A percentile compares a stretch with the other conserved stretches of the same genome.
These are phyloP conservation scores for Scheffersomyces titani DNA, from an alignment of 1,139 yeast genomes.

Conservation along the genomic window DNA sequence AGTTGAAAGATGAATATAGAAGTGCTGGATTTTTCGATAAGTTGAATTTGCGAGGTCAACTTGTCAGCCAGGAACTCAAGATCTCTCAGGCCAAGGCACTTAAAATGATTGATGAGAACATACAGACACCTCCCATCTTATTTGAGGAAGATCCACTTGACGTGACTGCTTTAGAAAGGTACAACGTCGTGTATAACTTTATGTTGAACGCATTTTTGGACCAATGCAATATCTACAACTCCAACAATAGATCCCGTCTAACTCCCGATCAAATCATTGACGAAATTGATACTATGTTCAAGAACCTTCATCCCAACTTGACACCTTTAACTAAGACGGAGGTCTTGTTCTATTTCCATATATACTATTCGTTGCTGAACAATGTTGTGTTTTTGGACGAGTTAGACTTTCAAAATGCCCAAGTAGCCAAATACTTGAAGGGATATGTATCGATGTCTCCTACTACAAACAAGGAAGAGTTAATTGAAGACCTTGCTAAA, in stretches of 20 bases:
- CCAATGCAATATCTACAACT: slow-evolving; percentile 21
- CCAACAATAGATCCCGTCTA: slow-evolving; percentile 8
- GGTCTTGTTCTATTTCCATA: slow-evolving; percentile 27
- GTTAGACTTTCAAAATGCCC: slow-evolving; percentile 25
- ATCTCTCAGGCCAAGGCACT: slow-evolving; percentile 24
- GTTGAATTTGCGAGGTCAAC: slow-evolving; percentile 23
- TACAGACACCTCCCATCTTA: slow-evolving; percentile 21
- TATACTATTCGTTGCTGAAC: slow-evolving; percentile 34
- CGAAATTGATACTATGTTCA: slow-evolving; percentile 23
- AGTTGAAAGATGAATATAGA: slow-evolving; percentile 24
- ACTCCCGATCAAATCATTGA: slow-evolving; percentile 22
- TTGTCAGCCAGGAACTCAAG: slow-evolving; percentile 27
- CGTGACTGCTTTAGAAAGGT: slow-evolving; percentile 15
- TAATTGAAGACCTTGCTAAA: background rate
- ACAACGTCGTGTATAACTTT: slow-evolving; percentile 21
- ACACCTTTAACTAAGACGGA: slow-evolving; percentile 27
- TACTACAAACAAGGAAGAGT: slow-evolving; percentile 7
- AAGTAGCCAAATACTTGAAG: slow-evolving; percentile 24
- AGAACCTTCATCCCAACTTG: slow-evolving; percentile 19
- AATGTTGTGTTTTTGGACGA: slow-evolving; percentile 32
- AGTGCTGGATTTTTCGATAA: slow-evolving; percentile 29
- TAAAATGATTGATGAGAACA: slow-evolving; percentile 15
- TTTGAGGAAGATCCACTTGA: slow-evolving; percentile 24
- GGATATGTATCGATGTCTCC: slow-evolving; percentile 14
- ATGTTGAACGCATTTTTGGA: slow-evolving; percentile 27